Percentiles rank a stretch among this genome's conserved stretches.
Evolutionary conservation across 2,329 filamentous ascomycete genomes (phyloP).

Genomic region (Pseudopithomyces chartarum): DNA sequence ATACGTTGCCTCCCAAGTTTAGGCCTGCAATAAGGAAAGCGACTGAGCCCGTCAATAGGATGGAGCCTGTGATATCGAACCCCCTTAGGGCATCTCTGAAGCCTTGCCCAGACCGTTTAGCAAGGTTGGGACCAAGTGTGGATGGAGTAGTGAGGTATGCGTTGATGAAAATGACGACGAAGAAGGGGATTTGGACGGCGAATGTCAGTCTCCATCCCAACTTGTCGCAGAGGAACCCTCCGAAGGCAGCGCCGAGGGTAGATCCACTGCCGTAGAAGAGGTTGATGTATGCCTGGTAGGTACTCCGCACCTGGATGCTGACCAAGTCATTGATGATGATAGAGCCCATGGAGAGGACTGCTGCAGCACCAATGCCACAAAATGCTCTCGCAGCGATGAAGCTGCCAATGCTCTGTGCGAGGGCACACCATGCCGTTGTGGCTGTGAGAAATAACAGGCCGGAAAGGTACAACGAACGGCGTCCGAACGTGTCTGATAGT

Average conservation of each 20-base stretch:
- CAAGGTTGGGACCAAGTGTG: constrained; percentile 52
- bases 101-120: constrained; percentile 47
- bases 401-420: constrained; percentile 69
- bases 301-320: constrained; percentile 72
- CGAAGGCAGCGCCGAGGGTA: constrained; percentile 67
- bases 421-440: constrained; percentile 71
- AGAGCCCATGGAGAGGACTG: constrained; percentile 68
- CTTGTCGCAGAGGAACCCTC: constrained; percentile 70
- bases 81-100: constrained; percentile 51
- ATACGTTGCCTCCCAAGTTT: constrained; percentile 59
- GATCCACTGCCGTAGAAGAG: constrained; percentile 62
- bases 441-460: constrained; percentile 66
- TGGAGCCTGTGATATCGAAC: constrained; percentile 57
- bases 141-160: constrained; percentile 51
- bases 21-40: constrained; percentile 57
- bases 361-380: constrained; percentile 75
- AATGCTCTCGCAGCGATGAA: constrained; percentile 73
- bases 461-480: constrained; percentile 69
- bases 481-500: constrained; percentile 73
- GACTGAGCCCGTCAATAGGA: constrained; percentile 53
- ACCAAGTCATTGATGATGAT: constrained; percentile 77
- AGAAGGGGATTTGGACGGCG: constrained; percentile 56
- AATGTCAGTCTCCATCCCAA: constrained; percentile 78
- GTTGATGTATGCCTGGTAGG: constrained; percentile 73
- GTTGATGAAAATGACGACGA: constrained; percentile 52